Evolutionary conservation across 2,329 filamentous ascomycete species (phyloP), one percentile per base, ranked within the genome.

Genomic region (Pestalotiopsis sp.): DNA sequence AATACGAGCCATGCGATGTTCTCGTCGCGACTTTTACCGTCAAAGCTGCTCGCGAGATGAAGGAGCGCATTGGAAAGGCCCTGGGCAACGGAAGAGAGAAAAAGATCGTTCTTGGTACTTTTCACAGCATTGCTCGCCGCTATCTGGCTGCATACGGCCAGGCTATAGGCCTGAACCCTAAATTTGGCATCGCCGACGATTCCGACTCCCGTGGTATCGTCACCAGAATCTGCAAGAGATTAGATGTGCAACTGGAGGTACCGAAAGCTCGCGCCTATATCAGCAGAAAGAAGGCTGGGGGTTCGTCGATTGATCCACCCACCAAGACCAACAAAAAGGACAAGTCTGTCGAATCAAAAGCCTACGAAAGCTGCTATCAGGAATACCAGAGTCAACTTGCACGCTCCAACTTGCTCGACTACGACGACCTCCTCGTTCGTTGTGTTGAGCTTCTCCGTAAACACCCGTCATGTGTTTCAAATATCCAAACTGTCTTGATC

Each of bases 11-110:
- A 75, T 90, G 92, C 82, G 94, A 98, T 82, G 90, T 98, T 75
- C 91, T 99, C 69, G 95, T 98, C 69, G 96, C 95, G 70, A 98
- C 95, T 0, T 99, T 99, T 77, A 99, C 96, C 2, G 94, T 97
- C 79, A 98, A 98, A 80, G 95, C 96, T 1, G 93, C 95, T 20
- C 88, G 85, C 20, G 95, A 98, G 82, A 99, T 99, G 95, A 94
- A 94, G 75, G 90, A 94, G 76, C 89, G 95, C 7, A 93, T 98
- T 68, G 90, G 91, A 0, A 91, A 87, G 69, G 86, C 93, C n/a
- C 85, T 98, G n/a, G 94, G 94, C 1, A 87, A 92, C 70, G 91
- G 91, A 5, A 82, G 91, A 17, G 93, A 94, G 77, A 90, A 87
- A 67, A 92, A 90, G 75, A 85, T 99, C 72, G 88, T 98, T 39